Conservation (phyloP, 208 protist genomes). For the Perkinsela sp. region DNA sequence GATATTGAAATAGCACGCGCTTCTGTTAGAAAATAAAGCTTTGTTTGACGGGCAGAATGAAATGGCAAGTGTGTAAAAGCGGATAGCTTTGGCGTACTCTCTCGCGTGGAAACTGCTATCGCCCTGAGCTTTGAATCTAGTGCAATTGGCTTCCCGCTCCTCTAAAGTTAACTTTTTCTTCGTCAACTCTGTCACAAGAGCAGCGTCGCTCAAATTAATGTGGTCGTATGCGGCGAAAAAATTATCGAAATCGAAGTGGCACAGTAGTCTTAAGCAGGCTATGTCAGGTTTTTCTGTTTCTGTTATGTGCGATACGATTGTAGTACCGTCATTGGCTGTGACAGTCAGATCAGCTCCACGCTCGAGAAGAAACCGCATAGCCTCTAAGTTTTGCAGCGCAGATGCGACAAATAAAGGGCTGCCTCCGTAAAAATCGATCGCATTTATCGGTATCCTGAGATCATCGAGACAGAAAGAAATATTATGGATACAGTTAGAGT, state of each 20-base stretch:
- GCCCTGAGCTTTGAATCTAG: conserved; percentile 44
- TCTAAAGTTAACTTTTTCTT: conserved; percentile 13
- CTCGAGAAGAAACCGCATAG: conserved; percentile 50
- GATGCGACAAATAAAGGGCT: conserved; percentile 45
- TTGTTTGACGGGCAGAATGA: conserved; percentile 7
- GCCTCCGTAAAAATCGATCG: conserved; percentile 31
- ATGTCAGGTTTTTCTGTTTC: conserved; percentile 27
- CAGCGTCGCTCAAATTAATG: neutral
- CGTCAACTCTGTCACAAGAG: conserved; percentile 18
- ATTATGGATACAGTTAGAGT: conserved; percentile 30
- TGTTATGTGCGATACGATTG: conserved; percentile 48
- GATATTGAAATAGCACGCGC: conserved; percentile 56
- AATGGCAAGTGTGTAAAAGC: conserved; percentile 16
- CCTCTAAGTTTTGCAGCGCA: conserved; percentile 37
- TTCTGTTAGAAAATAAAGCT: conserved; percentile 20
- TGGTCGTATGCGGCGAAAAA: conserved; percentile 2
- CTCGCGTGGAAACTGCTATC: conserved; percentile 52
- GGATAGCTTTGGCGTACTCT: conserved; percentile 59
- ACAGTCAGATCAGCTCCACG: conserved; percentile 23
- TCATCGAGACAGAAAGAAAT: conserved; percentile 44
- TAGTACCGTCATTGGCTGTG: conserved; percentile 27
- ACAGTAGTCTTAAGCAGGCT: conserved; percentile 25
- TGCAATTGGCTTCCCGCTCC: conserved; percentile 20
- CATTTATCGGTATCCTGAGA: conserved; percentile 30
- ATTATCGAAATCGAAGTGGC: conserved; percentile 13